phyloP scores from a whole-genome alignment of 345 rosid species.

The Microthlaspi erraticum region DNA sequence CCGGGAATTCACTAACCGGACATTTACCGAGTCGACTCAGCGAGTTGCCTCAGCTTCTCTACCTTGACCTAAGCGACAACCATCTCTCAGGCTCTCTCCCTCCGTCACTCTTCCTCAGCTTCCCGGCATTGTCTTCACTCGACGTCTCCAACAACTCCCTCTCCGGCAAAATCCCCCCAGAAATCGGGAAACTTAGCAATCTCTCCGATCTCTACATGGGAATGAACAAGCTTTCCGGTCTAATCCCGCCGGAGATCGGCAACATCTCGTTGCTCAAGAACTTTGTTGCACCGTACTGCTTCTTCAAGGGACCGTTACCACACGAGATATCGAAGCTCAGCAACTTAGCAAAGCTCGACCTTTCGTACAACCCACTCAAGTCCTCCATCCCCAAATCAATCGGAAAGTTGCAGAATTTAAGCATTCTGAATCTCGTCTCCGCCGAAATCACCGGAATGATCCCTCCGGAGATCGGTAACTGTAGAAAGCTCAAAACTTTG shows the following conservation, averaged over 20 bases:
- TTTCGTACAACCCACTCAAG: conserved; percentile 81
- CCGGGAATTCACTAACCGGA: conserved; percentile 63
- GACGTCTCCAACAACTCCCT: conserved; percentile 81
- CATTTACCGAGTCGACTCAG: conserved; percentile 55
- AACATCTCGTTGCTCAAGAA: conserved; percentile 56
- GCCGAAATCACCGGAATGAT: conserved; percentile 67
- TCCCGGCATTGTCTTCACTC: conserved; percentile 56
- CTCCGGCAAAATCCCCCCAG: conserved; percentile 61
- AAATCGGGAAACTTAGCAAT: conserved; percentile 58
- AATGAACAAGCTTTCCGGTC: conserved; percentile 66
- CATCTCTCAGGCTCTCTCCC: conserved; percentile 68
- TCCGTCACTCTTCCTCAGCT: conserved; percentile 47
- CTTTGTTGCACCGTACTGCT: conserved; percentile 62
- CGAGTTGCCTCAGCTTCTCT: conserved; percentile 52
- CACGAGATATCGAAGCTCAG: conserved; percentile 55
- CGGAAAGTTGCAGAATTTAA: conserved; percentile 61
- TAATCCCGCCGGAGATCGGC: conserved; percentile 73
- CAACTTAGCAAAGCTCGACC: conserved; percentile 63
- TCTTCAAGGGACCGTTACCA: conserved; percentile 78
- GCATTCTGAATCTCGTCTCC: conserved; percentile 60
- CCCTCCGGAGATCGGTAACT: conserved; percentile 74
- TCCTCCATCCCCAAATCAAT: conserved; percentile 62
- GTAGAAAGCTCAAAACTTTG: conserved; percentile 65
- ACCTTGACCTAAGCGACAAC: conserved; percentile 70
- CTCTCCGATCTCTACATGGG: conserved; percentile 79